Evolutionary conservation across 1,284 basidiomycete genomes (phyloP).

Genomic region (Pseudozyma sp.): DNA sequence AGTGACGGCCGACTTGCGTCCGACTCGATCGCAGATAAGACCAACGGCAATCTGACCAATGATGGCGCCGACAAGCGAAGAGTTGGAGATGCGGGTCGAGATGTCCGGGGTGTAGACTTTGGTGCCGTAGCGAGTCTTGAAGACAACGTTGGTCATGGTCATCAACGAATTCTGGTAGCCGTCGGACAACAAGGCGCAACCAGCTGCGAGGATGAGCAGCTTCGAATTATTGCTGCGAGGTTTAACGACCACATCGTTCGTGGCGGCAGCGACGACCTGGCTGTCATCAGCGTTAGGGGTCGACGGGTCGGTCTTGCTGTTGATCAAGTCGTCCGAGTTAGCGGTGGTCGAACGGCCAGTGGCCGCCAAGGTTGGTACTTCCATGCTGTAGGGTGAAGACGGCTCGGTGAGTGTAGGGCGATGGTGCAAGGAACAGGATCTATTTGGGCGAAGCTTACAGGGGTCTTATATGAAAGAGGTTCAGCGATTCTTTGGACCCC

Average conservation of each 20-base stretch:
- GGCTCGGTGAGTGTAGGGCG: neutral
- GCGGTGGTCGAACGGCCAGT: slow-evolving; percentile 3
- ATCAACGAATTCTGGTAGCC: slow-evolving; percentile 75
- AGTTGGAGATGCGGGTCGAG: slow-evolving; percentile 79
- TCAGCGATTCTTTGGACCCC: too few species aligned
- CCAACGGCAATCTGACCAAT: slow-evolving; percentile 78
- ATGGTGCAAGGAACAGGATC: neutral
- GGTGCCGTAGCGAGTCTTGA: slow-evolving; percentile 56
- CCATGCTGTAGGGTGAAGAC: slow-evolving; percentile 2
- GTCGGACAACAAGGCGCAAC: slow-evolving; percentile 74
- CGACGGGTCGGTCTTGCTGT: neutral
- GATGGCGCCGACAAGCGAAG: slow-evolving; percentile 78
- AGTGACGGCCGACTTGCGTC: slow-evolving; percentile 65
- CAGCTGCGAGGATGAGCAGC: slow-evolving; percentile 28
- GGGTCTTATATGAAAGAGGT: too few species aligned
- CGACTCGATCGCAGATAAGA: slow-evolving; percentile 78
- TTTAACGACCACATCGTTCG: neutral
- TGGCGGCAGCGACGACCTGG: slow-evolving; percentile 1
- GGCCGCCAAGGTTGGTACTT: slow-evolving; percentile 14
- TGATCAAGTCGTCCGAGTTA: slow-evolving; percentile 12
- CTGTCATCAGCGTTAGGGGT: neutral
- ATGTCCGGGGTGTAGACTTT: slow-evolving; percentile 75
- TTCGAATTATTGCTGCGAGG: slow-evolving; percentile 25
- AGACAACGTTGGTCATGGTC: slow-evolving; percentile 60
- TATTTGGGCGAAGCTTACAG: too few species aligned